These are phyloP conservation scores for Tylopilus plumbeoviolaceoides DNA, from an alignment of 768 basidiomycete species.

Conservation along the genomic window DNA sequence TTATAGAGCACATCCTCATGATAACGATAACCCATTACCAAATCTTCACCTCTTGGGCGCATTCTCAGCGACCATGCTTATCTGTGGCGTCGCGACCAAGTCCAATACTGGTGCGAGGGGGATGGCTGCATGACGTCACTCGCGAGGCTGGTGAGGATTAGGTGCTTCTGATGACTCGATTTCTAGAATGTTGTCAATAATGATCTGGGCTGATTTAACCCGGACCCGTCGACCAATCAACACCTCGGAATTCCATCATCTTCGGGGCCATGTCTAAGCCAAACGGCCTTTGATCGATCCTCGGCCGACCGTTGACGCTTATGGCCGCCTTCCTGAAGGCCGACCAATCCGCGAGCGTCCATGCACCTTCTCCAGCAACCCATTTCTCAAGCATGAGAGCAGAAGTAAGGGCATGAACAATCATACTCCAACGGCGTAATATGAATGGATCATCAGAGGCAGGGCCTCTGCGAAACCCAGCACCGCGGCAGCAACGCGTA, in stretches of 20 bases:
- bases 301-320: neutral
- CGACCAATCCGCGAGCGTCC: neutral
- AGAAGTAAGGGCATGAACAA: no score
- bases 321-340: neutral
- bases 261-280: neutral
- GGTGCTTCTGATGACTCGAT: neutral
- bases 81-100: conserved; percentile 2
- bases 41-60: neutral
- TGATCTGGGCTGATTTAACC: no score
- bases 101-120: neutral
- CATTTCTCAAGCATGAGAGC: no score
- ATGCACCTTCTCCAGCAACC: no score
- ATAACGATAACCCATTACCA: conserved; percentile 5
- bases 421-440: neutral
- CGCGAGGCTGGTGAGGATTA: neutral
- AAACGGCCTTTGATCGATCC: neutral
- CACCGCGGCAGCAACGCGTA: no score
- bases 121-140: conserved; percentile 2
- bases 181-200: neutral
- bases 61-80: neutral
- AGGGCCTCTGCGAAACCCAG: neutral
- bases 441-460: neutral
- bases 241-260: neutral
- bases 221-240: no score
- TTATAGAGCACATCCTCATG: neutral